A percentile compares a stretch with the other conserved stretches of the same genome.
Conservation (phyloP, 257 asterid genomes). For the Nicotiana tomentosiformis region DNA sequence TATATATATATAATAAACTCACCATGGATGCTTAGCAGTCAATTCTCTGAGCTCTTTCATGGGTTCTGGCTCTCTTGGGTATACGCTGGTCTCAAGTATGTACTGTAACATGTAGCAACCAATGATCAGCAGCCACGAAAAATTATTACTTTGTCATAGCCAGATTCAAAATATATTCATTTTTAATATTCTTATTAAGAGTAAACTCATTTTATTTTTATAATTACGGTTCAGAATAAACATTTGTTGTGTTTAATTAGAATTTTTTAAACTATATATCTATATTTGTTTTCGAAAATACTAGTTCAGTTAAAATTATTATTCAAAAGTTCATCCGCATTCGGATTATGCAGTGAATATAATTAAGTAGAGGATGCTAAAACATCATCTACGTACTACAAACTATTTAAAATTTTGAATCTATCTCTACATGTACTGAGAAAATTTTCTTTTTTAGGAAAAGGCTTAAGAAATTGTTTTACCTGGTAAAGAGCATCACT, state of each 20-base stretch:
- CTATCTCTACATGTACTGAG: background rate
- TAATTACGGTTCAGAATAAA: too few species aligned
- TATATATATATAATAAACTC: background rate
- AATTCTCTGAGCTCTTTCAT: slow-evolving; percentile 87
- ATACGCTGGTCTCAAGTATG: slow-evolving; percentile 82
- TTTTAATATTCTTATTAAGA: too few species aligned
- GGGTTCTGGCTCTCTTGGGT: slow-evolving; percentile 80
- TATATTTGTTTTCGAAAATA: background rate
- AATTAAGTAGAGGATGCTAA: too few species aligned
- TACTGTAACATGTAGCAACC: slow-evolving; percentile 33
- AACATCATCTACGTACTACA: background rate
- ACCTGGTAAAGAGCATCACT: slow-evolving; percentile 82
- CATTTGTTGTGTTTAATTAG: background rate
- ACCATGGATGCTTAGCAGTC: slow-evolving; percentile 93
- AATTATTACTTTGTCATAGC: too few species aligned
- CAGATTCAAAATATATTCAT: background rate
- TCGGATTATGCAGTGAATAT: background rate
- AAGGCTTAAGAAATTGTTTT: background rate
- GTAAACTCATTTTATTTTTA: too few species aligned
- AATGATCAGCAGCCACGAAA: background rate
- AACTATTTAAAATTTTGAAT: background rate
- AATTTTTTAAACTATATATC: too few species aligned
- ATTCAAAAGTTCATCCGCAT: background rate
- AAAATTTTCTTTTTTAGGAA: background rate
- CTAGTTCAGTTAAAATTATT: background rate